Conservation (phyloP, 2,329 filamentous ascomycete genomes). For the Xenosphaeropsis pyriputrescens region DNA sequence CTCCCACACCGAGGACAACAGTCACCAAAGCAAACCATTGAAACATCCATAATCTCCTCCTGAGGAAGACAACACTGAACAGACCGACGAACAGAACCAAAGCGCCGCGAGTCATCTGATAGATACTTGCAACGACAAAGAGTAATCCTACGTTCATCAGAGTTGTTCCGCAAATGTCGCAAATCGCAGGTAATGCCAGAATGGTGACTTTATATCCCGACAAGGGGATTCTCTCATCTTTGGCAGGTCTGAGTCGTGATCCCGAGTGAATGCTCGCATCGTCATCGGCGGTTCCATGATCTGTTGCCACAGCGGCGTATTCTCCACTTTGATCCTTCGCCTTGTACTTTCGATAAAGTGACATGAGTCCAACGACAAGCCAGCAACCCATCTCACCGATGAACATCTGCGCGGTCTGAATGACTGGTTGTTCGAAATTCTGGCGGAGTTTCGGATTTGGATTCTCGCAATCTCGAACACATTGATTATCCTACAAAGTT, state of each 20-base stretch:
- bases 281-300: slow-evolving; percentile 18
- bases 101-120: slow-evolving; percentile 95
- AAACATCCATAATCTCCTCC: slow-evolving; percentile 65
- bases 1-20: slow-evolving; percentile 73
- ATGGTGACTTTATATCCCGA: slow-evolving; percentile 57
- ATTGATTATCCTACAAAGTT: slow-evolving; percentile 71
- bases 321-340: slow-evolving; percentile 30
- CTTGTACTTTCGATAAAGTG: slow-evolving; percentile 45
- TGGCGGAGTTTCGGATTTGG: slow-evolving; percentile 48
- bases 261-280: slow-evolving; percentile 28
- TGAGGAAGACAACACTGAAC: slow-evolving; percentile 86
- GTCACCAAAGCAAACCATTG: slow-evolving; percentile 85
- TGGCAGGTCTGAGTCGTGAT: slow-evolving; percentile 28
- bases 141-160: slow-evolving; percentile 93
- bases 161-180: slow-evolving; percentile 89
- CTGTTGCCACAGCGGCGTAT: slow-evolving; percentile 50
- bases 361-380: slow-evolving; percentile 66
- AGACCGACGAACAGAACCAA: slow-evolving; percentile 90
- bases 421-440: slow-evolving; percentile 85
- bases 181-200: slow-evolving; percentile 74
- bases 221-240: slow-evolving; percentile 42
- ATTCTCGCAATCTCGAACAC: slow-evolving; percentile 75
- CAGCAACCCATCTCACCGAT: slow-evolving; percentile 92
- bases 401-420: slow-evolving; percentile 98
- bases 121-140: slow-evolving; percentile 90